Base-by-base conservation (phyloP, 2,329 filamentous ascomycete species). In the Pseudocercospora fuligena region DNA sequence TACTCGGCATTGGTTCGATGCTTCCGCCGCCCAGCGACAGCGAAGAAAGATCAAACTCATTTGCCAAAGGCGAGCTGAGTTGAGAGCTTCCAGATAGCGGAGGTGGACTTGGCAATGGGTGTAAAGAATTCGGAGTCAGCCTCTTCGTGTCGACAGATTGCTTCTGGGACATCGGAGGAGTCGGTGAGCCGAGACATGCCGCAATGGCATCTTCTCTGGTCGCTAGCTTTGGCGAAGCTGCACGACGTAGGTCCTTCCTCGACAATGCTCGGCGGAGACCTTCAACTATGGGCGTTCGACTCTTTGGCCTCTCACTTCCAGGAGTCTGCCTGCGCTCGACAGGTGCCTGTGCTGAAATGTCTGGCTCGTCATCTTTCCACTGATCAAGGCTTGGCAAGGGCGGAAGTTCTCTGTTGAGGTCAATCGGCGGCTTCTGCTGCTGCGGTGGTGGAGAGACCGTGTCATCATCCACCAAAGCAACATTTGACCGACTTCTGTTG, bases 361-460 rank as follows among this genome's bases (percentile, higher is more conserved):
- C 14, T 16, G 68, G 60, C 43, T 70, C 64, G 31, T 66, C 57
- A 49, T 73, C 71, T 47, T 77, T 75, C 76, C 77, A 80, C 36
- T 74, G 78, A 64, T 83, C 81, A 5, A 84, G 74, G 57, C 81
- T 79, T 6, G 82, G 82, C 11, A 84, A 68, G 3, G 82, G 82
- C 36, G 82, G 82, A 25, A 84, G 72, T 65, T 83, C 81, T 63
- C 82, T 74, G 70, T 84, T 84, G 33, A 84, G 74, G 61, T 84
- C 80, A 65, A 83, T 64, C 29, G 70, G 47, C 7, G 66, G 69
- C 43, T 68, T 70, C 11, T 57, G n/a, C n/a, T 51, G 49, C 27
- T 49, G 61, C 29, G 63, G 43, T 49, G 61, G 61, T 23, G 64
- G 60, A 8, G 29, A 19, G 19, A 25, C n/a, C 16, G 58, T 63